Conservation (phyloP, 768 basidiomycete genomes). For the Udeniomyces megalosporus region DNA sequence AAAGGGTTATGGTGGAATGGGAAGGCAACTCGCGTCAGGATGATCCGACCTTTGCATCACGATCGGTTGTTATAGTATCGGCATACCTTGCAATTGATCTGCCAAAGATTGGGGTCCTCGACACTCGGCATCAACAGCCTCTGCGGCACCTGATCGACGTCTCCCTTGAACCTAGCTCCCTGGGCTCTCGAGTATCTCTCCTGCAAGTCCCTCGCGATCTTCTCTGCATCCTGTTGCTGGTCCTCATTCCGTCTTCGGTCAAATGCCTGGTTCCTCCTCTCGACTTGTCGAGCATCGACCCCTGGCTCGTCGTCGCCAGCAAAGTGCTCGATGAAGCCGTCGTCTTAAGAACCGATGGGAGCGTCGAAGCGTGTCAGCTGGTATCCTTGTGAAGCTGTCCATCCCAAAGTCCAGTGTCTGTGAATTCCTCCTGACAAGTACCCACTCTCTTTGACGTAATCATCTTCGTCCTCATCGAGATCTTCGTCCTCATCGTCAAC, state of each 20-base stretch:
- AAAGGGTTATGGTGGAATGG: not conserved
- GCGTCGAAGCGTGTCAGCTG: too few species aligned
- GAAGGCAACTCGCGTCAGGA: not conserved
- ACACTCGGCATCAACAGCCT: conserved; percentile 89
- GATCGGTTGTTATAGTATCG: too few species aligned
- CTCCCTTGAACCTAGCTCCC: conserved; percentile 64
- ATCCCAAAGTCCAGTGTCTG: not conserved
- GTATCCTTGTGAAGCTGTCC: not conserved
- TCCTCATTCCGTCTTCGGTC: conserved; percentile 33
- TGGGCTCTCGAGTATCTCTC: conserved; percentile 54
- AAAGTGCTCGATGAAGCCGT: conserved; percentile 33
- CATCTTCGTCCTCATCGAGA: conserved; percentile 51
- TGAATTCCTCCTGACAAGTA: not conserved
- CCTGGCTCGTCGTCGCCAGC: conserved; percentile 41
- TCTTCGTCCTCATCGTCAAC: conserved; percentile 96
- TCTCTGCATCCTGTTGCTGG: conserved; percentile 61
- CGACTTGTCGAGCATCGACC: conserved; percentile 44
- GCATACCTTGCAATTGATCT: conserved; percentile 75
- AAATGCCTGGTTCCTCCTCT: conserved; percentile 30
- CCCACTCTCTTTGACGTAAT: conserved; percentile 30
- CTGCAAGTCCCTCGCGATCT: conserved; percentile 65
- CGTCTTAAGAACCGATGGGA: conserved; percentile 17
- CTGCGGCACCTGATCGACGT: conserved; percentile 86
- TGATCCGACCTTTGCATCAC: too few species aligned
- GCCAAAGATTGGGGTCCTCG: conserved; percentile 90